Evolutionary conservation across 805 yeast genomes (phyloP).

Genomic region (Teunomyces barrocoloradensis): DNA sequence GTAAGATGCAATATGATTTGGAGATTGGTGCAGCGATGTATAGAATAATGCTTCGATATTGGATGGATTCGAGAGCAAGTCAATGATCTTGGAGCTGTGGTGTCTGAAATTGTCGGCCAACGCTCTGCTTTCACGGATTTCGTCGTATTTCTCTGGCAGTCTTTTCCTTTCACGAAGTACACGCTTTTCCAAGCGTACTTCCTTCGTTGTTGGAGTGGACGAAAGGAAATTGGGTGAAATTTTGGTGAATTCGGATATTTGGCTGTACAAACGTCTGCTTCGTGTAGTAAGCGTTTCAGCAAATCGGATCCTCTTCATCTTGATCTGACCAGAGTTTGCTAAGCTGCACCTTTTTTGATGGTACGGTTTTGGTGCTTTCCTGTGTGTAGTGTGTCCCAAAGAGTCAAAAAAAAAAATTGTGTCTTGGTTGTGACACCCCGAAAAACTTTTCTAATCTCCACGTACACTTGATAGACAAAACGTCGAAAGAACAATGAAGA

Average conservation of each 20-base stretch:
- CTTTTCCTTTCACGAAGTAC: neutral
- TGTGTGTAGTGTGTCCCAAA: neutral
- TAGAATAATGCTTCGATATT: constrained; percentile 12
- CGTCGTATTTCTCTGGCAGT: neutral
- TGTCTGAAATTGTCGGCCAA: constrained; percentile 12
- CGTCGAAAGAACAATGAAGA: constrained; percentile 4
- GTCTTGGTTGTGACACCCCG: neutral
- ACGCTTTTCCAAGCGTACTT: neutral
- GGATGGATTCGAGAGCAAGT: constrained; percentile 9
- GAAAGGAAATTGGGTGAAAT: neutral
- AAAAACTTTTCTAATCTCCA: constrained; percentile 2
- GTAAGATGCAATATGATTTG: neutral
- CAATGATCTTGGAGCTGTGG: constrained; percentile 11
- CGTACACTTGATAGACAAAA: neutral
- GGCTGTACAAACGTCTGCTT: neutral
- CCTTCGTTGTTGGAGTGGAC: neutral
- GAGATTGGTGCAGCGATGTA: neutral
- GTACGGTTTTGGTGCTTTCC: neutral
- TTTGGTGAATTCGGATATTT: neutral
- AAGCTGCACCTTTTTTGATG: neutral
- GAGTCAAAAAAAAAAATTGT: neutral
- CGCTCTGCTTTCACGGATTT: constrained; percentile 4
- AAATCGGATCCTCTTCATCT: neutral
- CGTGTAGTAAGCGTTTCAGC: neutral
- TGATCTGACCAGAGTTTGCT: too few relatives aligned